Evolutionary conservation across 1,284 basidiomycete species (phyloP).

Genomic region (Cronartium quercuum): DNA sequence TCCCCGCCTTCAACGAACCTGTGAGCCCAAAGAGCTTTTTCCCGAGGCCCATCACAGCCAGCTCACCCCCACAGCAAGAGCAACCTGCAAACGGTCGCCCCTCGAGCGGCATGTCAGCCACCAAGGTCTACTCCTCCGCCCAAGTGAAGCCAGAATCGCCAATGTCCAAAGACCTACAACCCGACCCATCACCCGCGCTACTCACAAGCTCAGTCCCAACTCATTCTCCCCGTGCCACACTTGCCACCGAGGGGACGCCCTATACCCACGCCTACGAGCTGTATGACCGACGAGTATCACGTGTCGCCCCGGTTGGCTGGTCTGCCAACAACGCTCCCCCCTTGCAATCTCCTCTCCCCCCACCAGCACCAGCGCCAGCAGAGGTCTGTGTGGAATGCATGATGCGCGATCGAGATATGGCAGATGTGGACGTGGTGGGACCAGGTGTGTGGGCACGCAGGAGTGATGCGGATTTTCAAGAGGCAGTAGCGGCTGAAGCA

Average conservation of each 20-base stretch:
- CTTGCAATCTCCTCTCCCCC: not conserved
- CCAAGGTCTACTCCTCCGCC: not conserved
- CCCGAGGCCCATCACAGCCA: not conserved
- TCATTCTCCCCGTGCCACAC: not conserved
- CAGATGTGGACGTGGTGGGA: conserved; percentile 80
- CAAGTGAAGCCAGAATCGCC: not conserved
- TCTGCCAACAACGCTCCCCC: conserved; percentile 7
- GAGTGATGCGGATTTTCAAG: conserved; percentile 74
- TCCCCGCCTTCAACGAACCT: not conserved
- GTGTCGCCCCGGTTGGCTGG: conserved; percentile 4
- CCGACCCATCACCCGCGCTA: not conserved
- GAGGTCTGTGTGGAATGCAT: conserved; percentile 95
- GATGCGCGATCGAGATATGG: conserved; percentile 98
- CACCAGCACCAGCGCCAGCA: conserved; percentile 49
- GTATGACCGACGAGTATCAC: conserved; percentile 18
- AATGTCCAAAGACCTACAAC: not conserved
- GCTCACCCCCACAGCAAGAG: not conserved
- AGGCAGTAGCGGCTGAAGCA: conserved; percentile 67
- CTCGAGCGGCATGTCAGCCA: not conserved
- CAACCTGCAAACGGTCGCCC: conserved; percentile 11
- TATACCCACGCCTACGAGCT: conserved; percentile 33
- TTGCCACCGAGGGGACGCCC: not conserved
- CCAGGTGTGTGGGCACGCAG: conserved; percentile 84
- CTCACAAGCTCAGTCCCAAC: not conserved
- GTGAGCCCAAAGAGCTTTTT: not conserved